Conservation (phyloP, 2,329 filamentous ascomycete species). For the Bipolaris cookei region DNA sequence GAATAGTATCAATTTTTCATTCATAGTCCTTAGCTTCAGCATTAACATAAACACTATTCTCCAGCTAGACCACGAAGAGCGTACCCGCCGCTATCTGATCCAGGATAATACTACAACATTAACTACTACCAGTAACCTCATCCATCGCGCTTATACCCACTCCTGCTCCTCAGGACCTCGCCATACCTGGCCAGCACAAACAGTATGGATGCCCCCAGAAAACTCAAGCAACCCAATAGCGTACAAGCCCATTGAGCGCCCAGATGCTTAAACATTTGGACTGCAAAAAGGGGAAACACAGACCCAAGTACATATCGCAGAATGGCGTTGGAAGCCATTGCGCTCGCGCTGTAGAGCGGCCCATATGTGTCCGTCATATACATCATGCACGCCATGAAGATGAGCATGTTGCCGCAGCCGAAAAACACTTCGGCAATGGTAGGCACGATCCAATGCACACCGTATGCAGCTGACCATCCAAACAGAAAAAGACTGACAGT, state of each 20-base stretch:
- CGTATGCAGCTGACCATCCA: slow-evolving; percentile 46
- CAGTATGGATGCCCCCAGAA: slow-evolving; percentile 13
- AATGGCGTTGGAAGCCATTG: slow-evolving; percentile 65
- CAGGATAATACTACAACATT: no score
- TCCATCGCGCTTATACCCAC: slow-evolving; percentile 15
- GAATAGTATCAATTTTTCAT: no score
- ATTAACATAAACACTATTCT: no score
- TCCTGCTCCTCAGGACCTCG: slow-evolving; percentile 17
- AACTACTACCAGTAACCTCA: neutral
- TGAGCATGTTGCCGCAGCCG: slow-evolving; percentile 9
- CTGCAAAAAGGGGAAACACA: slow-evolving; percentile 66
- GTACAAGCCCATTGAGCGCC: slow-evolving; percentile 20
- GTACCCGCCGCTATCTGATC: neutral
- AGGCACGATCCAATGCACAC: slow-evolving; percentile 50
- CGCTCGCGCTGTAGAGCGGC: slow-evolving; percentile 62
- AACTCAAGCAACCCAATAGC: slow-evolving; percentile 16
- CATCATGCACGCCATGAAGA: slow-evolving; percentile 19
- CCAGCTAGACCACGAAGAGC: neutral
- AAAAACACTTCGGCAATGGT: slow-evolving; percentile 36
- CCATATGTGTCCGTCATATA: slow-evolving; percentile 51
- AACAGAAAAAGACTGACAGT: slow-evolving; percentile 49
- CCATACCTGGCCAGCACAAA: slow-evolving; percentile 26
- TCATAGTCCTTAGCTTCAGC: no score
- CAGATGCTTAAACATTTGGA: slow-evolving; percentile 51
- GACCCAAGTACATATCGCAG: slow-evolving; percentile 63